Evolutionary conservation across 1,139 yeast genomes (phyloP).

Genomic region (Magnusiomyces suaveolens): DNA sequence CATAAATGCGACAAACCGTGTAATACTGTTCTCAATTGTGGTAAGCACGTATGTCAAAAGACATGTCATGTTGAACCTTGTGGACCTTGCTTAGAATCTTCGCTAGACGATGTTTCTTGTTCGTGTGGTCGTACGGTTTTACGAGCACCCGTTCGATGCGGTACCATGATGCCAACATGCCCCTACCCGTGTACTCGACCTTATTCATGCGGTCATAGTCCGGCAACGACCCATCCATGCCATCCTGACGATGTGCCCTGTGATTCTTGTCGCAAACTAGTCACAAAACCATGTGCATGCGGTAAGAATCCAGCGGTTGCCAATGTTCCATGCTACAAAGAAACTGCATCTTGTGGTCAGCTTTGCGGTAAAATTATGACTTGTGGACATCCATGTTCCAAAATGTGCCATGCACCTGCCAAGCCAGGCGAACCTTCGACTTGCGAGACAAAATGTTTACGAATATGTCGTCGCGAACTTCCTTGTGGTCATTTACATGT

Average conservation of each 20-base stretch:
- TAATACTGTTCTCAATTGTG: constrained; percentile 58
- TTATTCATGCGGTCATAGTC: constrained; percentile 60
- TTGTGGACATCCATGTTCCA: constrained; percentile 67
- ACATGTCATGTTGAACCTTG: constrained; percentile 82
- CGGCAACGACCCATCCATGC: constrained; percentile 62
- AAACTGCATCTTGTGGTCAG: constrained; percentile 61
- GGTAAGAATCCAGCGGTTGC: constrained; percentile 43
- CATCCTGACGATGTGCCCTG: constrained; percentile 57
- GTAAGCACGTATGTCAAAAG: constrained; percentile 60
- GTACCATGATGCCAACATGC: constrained; percentile 61
- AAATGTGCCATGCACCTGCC: constrained; percentile 40
- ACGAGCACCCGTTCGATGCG: constrained; percentile 85
- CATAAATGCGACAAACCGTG: constrained; percentile 74
- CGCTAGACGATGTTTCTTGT: constrained; percentile 72
- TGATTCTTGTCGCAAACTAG: constrained; percentile 67
- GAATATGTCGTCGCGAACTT: constrained; percentile 49
- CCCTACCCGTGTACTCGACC: constrained; percentile 55
- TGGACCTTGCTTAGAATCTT: constrained; percentile 73
- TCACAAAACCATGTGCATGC: constrained; percentile 61
- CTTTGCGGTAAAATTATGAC: constrained; percentile 48
- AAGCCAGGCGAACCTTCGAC: constrained; percentile 27
- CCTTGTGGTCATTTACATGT: constrained; percentile 62
- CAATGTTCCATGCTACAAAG: constrained; percentile 61
- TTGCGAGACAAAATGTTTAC: constrained; percentile 31
- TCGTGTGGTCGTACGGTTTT: constrained; percentile 76